Conservation (phyloP, 805 yeast genomes). For the Suhomyces faveliae region DNA sequence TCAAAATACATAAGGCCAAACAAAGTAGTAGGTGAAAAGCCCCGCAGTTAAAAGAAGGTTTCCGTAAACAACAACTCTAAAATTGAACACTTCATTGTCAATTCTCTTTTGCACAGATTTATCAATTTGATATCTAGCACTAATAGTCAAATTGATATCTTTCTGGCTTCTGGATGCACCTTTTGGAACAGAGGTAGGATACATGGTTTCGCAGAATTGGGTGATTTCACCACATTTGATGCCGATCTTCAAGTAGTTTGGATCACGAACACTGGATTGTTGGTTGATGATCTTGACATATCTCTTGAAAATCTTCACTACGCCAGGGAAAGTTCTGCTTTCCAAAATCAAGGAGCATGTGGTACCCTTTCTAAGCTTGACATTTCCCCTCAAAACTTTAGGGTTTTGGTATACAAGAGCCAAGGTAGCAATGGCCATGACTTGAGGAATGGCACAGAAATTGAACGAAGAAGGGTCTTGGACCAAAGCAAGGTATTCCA, state of each 20-base stretch:
- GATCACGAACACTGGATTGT: conserved; percentile 76
- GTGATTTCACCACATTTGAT: conserved; percentile 85
- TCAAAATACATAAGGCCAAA: background rate
- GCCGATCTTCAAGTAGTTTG: conserved; percentile 81
- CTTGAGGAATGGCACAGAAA: conserved; percentile 98
- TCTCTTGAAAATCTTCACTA: conserved; percentile 70
- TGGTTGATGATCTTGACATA: conserved; percentile 77
- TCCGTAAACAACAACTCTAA: conserved; percentile 3
- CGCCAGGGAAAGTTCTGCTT: conserved; percentile 72
- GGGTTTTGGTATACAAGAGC: conserved; percentile 83
- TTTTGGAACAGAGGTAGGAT: conserved; percentile 50
- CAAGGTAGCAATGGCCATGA: conserved; percentile 96
- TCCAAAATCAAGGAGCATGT: conserved; percentile 74
- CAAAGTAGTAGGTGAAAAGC: background rate
- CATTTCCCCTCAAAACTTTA: conserved; percentile 62
- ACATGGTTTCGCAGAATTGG: conserved; percentile 77
- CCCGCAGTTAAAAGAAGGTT: background rate
- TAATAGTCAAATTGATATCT: conserved; percentile 9
- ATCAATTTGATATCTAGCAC: conserved; percentile 11
- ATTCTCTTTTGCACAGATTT: conserved; percentile 8
- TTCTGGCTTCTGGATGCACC: conserved; percentile 19
- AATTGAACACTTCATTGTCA: conserved; percentile 8
- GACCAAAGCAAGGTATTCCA: conserved; percentile 71
- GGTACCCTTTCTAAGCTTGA: conserved; percentile 88
- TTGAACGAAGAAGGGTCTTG: conserved; percentile 81